Percentiles rank a stretch among this genome's conserved stretches.
Conservation (phyloP, 2,329 filamentous ascomycete species). For the Microascus cirrosus region DNA sequence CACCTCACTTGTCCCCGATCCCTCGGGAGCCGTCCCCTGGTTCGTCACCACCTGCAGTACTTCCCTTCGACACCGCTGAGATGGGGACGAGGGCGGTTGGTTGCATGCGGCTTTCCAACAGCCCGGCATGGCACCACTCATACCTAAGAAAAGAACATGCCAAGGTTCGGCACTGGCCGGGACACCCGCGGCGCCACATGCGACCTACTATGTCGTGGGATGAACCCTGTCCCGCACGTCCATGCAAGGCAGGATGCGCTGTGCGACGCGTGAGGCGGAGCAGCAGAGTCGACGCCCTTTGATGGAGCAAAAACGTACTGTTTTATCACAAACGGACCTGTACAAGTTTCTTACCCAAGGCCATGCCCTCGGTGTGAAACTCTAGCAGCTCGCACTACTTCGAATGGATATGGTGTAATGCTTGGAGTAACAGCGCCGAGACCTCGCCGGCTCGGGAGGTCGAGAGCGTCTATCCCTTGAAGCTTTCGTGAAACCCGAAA, state of each 20-base stretch:
- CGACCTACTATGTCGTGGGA: background rate
- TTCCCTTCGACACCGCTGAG: background rate
- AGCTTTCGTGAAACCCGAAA: background rate
- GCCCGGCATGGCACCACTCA: background rate
- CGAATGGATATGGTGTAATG: too few species aligned
- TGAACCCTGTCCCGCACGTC: background rate
- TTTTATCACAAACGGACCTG: too few species aligned
- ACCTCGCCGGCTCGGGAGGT: too few species aligned
- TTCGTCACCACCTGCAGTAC: background rate
- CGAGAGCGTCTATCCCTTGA: too few species aligned
- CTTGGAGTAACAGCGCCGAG: too few species aligned
- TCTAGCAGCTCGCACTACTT: too few species aligned
- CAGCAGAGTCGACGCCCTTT: too few species aligned
- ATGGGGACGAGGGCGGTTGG: background rate
- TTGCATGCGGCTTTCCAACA: background rate
- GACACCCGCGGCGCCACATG: background rate
- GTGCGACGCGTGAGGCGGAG: too few species aligned
- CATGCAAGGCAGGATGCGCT: too few species aligned
- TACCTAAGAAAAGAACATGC: background rate
- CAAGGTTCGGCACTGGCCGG: background rate
- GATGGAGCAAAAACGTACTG: too few species aligned
- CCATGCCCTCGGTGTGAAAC: background rate
- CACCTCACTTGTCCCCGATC: background rate
- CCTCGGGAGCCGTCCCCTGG: background rate
- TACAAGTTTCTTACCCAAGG: background rate